phyloP scores from a whole-genome alignment of 768 basidiomycete genomes.

The Tephrocybe sp. region DNA sequence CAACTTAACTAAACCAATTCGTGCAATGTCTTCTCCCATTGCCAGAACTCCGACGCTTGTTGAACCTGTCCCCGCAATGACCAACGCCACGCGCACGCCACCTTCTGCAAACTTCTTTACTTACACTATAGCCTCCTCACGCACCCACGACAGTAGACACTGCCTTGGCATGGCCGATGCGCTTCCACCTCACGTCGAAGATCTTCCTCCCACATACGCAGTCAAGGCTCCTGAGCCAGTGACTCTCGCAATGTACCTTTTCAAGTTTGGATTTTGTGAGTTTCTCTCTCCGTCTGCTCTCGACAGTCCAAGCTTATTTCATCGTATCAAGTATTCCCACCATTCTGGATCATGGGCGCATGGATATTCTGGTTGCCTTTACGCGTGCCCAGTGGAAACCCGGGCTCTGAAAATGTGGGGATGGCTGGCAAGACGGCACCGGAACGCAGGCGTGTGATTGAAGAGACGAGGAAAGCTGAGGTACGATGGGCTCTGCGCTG shows the following conservation, averaged over 20 bases:
- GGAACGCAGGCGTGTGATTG: conserved; percentile 46
- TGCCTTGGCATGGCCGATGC: conserved; percentile 33
- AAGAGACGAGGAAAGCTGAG: conserved; percentile 47
- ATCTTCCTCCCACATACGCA: conserved; percentile 38
- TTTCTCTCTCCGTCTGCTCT: conserved; percentile 7
- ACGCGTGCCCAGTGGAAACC: conserved; percentile 35
- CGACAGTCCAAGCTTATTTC: conserved; percentile 33
- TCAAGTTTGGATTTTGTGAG: conserved; percentile 66
- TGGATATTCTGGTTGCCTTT: conserved; percentile 58
- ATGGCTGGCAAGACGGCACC: conserved; percentile 54
- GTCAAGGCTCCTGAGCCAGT: conserved; percentile 41
- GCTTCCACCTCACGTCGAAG: conserved; percentile 46
- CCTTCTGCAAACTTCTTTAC: conserved; percentile 29
- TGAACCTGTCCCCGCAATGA: conserved; percentile 17
- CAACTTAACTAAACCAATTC: too few relatives aligned
- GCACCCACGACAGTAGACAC: conserved; percentile 41
- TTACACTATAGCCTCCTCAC: conserved; percentile 32
- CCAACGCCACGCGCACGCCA: conserved; percentile 19
- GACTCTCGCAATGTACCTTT: conserved; percentile 60
- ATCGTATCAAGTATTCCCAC: conserved; percentile 64
- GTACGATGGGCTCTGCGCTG: conserved; percentile 59
- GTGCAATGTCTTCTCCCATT: conserved; percentile 17
- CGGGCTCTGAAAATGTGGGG: conserved; percentile 40
- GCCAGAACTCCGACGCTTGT: conserved; percentile 16
- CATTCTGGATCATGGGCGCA: conserved; percentile 53